Evolutionary conservation across 805 yeast species (phyloP).

Genomic region (Nakazawaea anatomiae): DNA sequence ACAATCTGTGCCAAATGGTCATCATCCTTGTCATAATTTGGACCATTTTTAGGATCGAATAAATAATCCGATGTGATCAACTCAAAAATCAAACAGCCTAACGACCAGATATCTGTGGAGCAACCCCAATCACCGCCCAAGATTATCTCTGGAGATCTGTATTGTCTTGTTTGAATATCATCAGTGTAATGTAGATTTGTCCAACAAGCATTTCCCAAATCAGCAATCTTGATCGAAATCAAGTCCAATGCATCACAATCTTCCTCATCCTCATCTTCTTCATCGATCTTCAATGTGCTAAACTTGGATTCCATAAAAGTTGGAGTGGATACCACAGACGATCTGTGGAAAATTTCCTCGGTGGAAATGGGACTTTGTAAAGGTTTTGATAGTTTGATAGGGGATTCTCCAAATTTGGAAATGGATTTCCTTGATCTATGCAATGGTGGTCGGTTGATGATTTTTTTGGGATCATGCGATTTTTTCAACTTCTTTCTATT

Average conservation of each 20-base stretch:
- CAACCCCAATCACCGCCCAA: conserved; percentile 90
- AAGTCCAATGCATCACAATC: conserved; percentile 31
- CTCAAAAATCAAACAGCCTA: conserved; percentile 88
- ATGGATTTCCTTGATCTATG: conserved; percentile 16
- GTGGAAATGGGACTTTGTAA: conserved; percentile 37
- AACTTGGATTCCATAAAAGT: conserved; percentile 3
- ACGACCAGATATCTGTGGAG: conserved; percentile 92
- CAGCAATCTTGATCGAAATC: conserved; percentile 84
- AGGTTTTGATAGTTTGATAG: conserved; percentile 42
- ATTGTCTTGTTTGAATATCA: conserved; percentile 89
- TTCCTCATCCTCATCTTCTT: conserved; percentile 15
- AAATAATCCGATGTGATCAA: conserved; percentile 89
- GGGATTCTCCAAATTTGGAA: conserved; percentile 16
- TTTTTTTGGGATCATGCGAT: neutral
- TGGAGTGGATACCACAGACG: conserved; percentile 9
- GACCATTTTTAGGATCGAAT: conserved; percentile 83
- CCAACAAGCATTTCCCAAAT: conserved; percentile 90
- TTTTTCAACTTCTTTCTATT: neutral
- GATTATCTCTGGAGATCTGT: conserved; percentile 85
- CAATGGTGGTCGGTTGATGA: neutral
- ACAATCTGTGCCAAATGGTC: conserved; percentile 96
- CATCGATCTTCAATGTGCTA: conserved; percentile 19
- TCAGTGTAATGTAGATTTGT: conserved; percentile 74
- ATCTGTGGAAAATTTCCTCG: conserved; percentile 11
- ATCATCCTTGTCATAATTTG: conserved; percentile 79